Evolutionary conservation across 192 early-diverging fungal genomes (phyloP), one percentile per base, ranked within the genome.

Genomic region (Entomortierella lignicola): DNA sequence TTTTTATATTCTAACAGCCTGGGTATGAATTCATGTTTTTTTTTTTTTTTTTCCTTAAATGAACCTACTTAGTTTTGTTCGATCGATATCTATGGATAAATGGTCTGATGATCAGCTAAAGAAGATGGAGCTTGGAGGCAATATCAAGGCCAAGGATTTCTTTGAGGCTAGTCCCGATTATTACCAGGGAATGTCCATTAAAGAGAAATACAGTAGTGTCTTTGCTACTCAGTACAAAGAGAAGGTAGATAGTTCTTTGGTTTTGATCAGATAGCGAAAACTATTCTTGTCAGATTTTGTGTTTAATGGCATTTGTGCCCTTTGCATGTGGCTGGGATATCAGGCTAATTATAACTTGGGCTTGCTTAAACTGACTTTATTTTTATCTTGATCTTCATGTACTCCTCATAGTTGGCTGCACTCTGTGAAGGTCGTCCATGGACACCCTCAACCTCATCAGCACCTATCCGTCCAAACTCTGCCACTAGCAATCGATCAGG

Each of bases 11-110:
- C n/a, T n/a, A n/a, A n/a, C n/a, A n/a, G n/a, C n/a, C n/a, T n/a
- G n/a, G n/a, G n/a, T n/a, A n/a, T n/a, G n/a, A n/a, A n/a, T n/a
- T n/a, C n/a, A n/a, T n/a, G n/a, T 48, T 37, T 4, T 3, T 47
- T 47, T 47, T 47, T 47, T 47, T 15, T 48, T 21, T 39, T 39
- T 18, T 54, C 23, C n/a, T n/a, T n/a, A n/a, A n/a, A n/a, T n/a
- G n/a, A 4, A n/a, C 31, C 47, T 59, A 41, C 12, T 47, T 47
- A 92, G 91, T 81, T 99, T 99, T 89, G 98, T 99, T 48, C 91
- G 98, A n/a, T 99, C 98, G 4, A 93, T 99, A 61, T 92, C 92
- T 6, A 99, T 99, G 98, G 98, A 99, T 83, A 93, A 93, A 71
- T 99, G 97, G 97, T 91, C 88, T 41, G 91, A 94, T 31, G 96